Evolutionary conservation across 2,329 filamentous ascomycete species (phyloP), one percentile per base, ranked within the genome.

Genomic region (Stromatinia cepivora): DNA sequence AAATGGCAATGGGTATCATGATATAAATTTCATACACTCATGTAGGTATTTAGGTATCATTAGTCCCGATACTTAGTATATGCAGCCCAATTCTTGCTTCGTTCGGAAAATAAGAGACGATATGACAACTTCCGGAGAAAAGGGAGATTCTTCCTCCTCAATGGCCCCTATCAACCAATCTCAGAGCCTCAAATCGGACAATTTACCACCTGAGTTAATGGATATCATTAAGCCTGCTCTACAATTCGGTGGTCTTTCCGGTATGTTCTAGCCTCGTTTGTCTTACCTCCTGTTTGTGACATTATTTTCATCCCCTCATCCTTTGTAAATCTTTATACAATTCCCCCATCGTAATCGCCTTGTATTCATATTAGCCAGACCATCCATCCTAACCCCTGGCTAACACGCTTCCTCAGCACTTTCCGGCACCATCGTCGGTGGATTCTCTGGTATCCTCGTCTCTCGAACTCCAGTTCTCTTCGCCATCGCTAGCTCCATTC

Each of bases 381-480:
- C 7, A 39, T 17, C 31, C 31, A 36, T 17, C 22, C 13, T 6
- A 36, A 20, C 28, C 34, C 6, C 22, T 50, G 36, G 25, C 34
- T 20, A 62, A 63, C 57, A 22, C 65, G 34, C 50, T 13, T 10
- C 17, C 36, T 66, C 54, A 56, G 56, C 65, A 28, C 66, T 58
- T 59, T 82, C 84, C 59, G 91, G 91, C 45, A 78, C 90, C 36
- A 78, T 91, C 42, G 83, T 87, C 66, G 91, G 90, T 48, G 89
- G 90, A 65, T 86, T 90, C 63, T 85, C 86, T 48, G 93, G 92
- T 39, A 90, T 96, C 59, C 79, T 94, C 61, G 86, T 88, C 70
- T 90, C 90, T 25, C 84, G 83, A 31, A 87, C 86, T 20, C 89
- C 92, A 5, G 84, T 88, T 3, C 80, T 94, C 9, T 94, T 93